phyloP scores from a whole-genome alignment of 2,329 filamentous ascomycete species.

The Biscogniauxia sp. region DNA sequence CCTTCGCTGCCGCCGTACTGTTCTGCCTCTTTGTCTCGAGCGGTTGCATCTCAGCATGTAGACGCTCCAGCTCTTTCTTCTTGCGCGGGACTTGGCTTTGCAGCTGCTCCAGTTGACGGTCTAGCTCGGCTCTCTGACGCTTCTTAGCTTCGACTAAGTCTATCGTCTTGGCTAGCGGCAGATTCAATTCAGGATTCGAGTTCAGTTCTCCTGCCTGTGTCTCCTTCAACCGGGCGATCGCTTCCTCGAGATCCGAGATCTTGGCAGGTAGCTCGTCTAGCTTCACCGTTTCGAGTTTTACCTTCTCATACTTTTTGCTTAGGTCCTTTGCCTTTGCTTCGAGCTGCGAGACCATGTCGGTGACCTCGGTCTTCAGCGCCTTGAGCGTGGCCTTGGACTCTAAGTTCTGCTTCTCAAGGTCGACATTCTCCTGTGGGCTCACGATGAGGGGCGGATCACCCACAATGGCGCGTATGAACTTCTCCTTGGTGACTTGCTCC shows the following conservation, averaged over 20 bases:
- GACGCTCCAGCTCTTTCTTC: conserved; percentile 62
- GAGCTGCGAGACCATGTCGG: conserved; percentile 68
- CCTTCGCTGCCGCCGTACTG: conserved; percentile 65
- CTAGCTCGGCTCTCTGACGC: conserved; percentile 52
- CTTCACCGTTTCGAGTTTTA: conserved; percentile 47
- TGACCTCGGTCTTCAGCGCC: conserved; percentile 75
- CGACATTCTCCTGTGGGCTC: conserved; percentile 75
- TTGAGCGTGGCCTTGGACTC: conserved; percentile 74
- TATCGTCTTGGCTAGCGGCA: conserved; percentile 58
- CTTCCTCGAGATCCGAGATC: conserved; percentile 47
- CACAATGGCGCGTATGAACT: conserved; percentile 90
- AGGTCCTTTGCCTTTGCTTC: conserved; percentile 63
- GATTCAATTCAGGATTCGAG: conserved; percentile 45
- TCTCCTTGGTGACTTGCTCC: conserved; percentile 98
- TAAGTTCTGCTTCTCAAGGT: conserved; percentile 67
- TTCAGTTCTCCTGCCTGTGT: conserved; percentile 38
- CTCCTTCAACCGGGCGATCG: conserved; percentile 44
- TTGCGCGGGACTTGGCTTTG: conserved; percentile 63
- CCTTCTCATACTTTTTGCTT: conserved; percentile 49
- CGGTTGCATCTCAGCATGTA: conserved; percentile 66
- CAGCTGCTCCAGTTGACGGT: conserved; percentile 62
- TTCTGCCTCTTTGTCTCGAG: conserved; percentile 66
- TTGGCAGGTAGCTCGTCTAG: conserved; percentile 51
- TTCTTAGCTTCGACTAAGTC: conserved; percentile 51
- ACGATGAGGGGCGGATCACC: conserved; percentile 87